Conservation (phyloP, 2,329 filamentous ascomycete genomes). For the Neonectria magnoliae region DNA sequence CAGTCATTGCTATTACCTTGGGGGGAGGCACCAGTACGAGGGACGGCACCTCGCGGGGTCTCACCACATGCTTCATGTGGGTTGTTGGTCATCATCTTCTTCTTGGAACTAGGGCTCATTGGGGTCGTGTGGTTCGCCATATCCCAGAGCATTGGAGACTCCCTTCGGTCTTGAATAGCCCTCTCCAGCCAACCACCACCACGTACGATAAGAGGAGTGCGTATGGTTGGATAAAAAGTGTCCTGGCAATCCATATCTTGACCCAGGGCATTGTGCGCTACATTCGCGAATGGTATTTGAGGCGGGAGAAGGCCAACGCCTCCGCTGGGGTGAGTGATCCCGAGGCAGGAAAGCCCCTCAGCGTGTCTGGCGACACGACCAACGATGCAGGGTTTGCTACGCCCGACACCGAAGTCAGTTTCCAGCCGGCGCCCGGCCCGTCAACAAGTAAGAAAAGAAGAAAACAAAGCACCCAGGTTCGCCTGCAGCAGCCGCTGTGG, state of each 20-base stretch:
- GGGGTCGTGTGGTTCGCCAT: slow-evolving; percentile 57
- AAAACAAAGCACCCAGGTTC: slow-evolving; percentile 90
- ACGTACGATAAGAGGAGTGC: slow-evolving; percentile 67
- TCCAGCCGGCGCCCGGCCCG: slow-evolving; percentile 53
- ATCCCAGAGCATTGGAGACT: slow-evolving; percentile 60
- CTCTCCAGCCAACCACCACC: slow-evolving; percentile 53
- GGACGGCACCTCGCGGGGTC: slow-evolving; percentile 75
- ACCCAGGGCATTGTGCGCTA: slow-evolving; percentile 78
- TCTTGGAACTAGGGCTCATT: slow-evolving; percentile 60
- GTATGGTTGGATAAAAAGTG: slow-evolving; percentile 73
- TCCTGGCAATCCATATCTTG: slow-evolving; percentile 78
- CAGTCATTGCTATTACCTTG: slow-evolving; percentile 90
- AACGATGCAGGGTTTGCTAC: slow-evolving; percentile 57
- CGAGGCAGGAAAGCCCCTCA: slow-evolving; percentile 66
- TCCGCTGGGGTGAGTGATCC: slow-evolving; percentile 65
- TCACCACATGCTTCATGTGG: slow-evolving; percentile 76
- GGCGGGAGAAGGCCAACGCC: slow-evolving; percentile 66
- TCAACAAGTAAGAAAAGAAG: slow-evolving; percentile 80
- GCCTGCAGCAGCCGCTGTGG: slow-evolving; percentile 92
- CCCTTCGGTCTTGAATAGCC: slow-evolving; percentile 56
- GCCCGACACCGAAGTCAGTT: slow-evolving; percentile 60
- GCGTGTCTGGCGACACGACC: slow-evolving; percentile 45
- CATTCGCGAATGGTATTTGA: slow-evolving; percentile 74
- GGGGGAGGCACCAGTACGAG: slow-evolving; percentile 80
- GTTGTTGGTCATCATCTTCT: slow-evolving; percentile 67